Conservation (phyloP, 148 eudicot genomes). For the Rhododendron henanense region DNA sequence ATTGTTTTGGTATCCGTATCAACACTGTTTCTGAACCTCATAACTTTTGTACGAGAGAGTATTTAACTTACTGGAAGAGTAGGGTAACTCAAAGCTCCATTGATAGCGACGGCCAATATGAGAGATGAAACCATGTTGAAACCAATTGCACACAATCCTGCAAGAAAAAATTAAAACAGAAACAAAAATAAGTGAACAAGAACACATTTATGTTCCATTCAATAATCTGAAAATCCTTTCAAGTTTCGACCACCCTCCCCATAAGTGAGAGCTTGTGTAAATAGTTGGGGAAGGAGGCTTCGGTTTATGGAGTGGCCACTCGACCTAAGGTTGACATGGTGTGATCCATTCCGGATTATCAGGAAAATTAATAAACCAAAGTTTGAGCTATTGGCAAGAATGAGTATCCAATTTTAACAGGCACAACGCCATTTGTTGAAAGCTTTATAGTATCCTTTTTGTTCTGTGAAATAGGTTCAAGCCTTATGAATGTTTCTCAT, state of each 20-base stretch:
- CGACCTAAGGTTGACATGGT: neutral
- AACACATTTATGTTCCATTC: neutral
- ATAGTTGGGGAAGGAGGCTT: neutral
- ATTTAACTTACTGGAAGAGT: conserved; percentile 71
- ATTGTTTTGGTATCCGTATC: neutral
- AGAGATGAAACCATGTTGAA: conserved; percentile 55
- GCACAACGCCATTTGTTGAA: neutral
- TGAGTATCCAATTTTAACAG: neutral
- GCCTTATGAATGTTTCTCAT: too few species aligned
- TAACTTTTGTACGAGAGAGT: neutral
- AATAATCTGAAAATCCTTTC: neutral
- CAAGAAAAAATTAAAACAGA: neutral
- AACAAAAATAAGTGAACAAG: neutral
- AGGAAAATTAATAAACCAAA: too few species aligned
- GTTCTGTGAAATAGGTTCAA: neutral
- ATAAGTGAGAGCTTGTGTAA: neutral
- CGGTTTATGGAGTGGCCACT: neutral
- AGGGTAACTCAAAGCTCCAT: conserved; percentile 58
- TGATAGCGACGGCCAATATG: conserved; percentile 43
- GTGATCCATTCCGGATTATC: neutral
- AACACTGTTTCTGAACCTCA: neutral
- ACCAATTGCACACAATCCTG: conserved; percentile 70
- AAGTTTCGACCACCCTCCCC: neutral
- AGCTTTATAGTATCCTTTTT: neutral
- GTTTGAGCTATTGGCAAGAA: neutral